Conservation (phyloP, 768 basidiomycete genomes). For the Infundibulicybe gibba region DNA sequence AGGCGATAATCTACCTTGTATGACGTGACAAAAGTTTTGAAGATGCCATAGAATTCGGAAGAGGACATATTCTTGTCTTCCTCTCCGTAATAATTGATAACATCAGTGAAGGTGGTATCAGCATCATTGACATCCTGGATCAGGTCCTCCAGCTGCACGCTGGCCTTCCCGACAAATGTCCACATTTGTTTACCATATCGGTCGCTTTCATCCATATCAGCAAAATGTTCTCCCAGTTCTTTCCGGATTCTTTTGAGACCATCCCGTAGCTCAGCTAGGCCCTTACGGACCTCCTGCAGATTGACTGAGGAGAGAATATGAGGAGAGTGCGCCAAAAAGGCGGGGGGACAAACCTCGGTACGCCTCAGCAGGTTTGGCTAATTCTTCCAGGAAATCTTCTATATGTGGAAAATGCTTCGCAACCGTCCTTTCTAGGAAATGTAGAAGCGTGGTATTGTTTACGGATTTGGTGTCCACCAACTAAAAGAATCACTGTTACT, state of each 20-base stretch:
- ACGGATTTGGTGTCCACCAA: slow-evolving; percentile 97
- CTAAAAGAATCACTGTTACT: slow-evolving; percentile 31
- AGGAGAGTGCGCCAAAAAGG: slow-evolving; percentile 4
- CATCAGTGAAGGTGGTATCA: slow-evolving; percentile 79
- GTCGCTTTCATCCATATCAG: slow-evolving; percentile 67
- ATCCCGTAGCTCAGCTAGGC: slow-evolving; percentile 64
- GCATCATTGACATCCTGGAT: slow-evolving; percentile 86
- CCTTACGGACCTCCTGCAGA: slow-evolving; percentile 80
- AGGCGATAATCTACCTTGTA: slow-evolving; percentile 58
- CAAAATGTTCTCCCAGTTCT: slow-evolving; percentile 78
- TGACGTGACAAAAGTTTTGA: slow-evolving; percentile 95
- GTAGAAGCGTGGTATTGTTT: slow-evolving; percentile 89
- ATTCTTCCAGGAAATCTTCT: slow-evolving; percentile 85
- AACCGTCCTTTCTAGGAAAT: slow-evolving; percentile 90
- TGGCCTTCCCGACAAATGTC: slow-evolving; percentile 78
- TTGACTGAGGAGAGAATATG: slow-evolving; percentile 54
- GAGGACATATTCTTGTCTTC: slow-evolving; percentile 85
- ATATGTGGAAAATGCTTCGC: slow-evolving; percentile 84
- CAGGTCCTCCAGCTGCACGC: slow-evolving; percentile 74
- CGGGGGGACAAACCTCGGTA: slow-evolving; percentile 67
- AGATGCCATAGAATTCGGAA: slow-evolving; percentile 92
- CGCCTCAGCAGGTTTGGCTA: slow-evolving; percentile 86
- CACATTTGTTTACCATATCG: slow-evolving; percentile 91
- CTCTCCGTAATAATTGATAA: slow-evolving; percentile 90
- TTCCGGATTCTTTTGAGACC: slow-evolving; percentile 77